Evolutionary conservation across 805 yeast genomes (phyloP).

Genomic region (Kluyveromyces aestuarii): DNA sequence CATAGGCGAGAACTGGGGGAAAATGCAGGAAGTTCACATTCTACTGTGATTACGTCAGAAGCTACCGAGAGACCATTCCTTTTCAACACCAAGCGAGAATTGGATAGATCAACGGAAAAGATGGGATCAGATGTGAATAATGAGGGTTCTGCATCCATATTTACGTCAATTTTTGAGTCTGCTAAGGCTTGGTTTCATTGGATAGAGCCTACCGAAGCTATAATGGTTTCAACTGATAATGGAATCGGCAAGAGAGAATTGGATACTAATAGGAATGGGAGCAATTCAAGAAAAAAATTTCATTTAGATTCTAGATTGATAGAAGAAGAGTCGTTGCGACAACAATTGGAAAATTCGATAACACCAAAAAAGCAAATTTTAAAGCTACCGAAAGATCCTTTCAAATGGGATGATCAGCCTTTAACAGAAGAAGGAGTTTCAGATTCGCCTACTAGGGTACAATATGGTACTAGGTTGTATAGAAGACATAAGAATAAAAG

Average conservation of each 20-base stretch:
- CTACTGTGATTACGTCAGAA: background rate
- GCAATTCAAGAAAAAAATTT: background rate
- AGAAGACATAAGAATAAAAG: slow-evolving; percentile 10
- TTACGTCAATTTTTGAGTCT: background rate
- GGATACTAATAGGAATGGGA: background rate
- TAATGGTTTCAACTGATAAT: background rate
- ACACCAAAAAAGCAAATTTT: slow-evolving; percentile 6
- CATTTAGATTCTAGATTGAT: background rate
- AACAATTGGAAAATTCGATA: slow-evolving; percentile 3
- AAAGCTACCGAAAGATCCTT: slow-evolving; percentile 20
- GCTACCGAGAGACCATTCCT: background rate
- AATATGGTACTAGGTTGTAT: slow-evolving; percentile 33
- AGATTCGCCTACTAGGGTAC: slow-evolving; percentile 5
- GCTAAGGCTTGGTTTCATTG: slow-evolving; percentile 1
- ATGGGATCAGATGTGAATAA: background rate
- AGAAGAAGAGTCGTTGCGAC: slow-evolving; percentile 1
- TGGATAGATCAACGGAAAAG: background rate
- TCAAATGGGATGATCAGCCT: slow-evolving; percentile 21
- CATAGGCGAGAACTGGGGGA: background rate
- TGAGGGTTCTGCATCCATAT: background rate
- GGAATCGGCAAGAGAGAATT: background rate
- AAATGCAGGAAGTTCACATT: background rate
- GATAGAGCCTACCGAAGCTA: background rate
- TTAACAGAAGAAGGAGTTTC: slow-evolving; percentile 24
- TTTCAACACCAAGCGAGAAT: background rate